Base-by-base conservation (phyloP, 768 basidiomycete species). In the Hericium alpestre region DNA sequence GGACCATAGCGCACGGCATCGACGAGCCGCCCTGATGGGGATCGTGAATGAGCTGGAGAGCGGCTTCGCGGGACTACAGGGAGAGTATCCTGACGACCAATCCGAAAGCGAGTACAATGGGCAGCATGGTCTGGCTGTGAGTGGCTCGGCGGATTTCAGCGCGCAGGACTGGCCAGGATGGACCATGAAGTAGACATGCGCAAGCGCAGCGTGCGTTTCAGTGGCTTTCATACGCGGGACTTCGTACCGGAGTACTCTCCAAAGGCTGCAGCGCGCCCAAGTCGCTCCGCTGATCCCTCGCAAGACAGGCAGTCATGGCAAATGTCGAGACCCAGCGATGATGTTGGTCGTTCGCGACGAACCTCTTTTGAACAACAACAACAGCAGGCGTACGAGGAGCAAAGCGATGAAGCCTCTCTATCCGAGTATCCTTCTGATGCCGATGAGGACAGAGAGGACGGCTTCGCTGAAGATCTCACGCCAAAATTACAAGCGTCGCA, bases 11-110 rank as follows among this genome's bases (percentile, higher is more conserved):
- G 58, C 67, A 38, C 58, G 60, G 15, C 61, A 66, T 46, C 70
- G 71, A n/a, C 69, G 67, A 25, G 69, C 67, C 49, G 73, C 72
- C 4, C 65, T 77, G 8, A 54, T 73, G 15, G 70, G 71, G 0
- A 66, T 76, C 1, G 71, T 77, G 2, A 65, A 69, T 46, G 70
- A 67, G n/a, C 62, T 71, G 25, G 64, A 66, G 37, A 65, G 59
- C 46, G 58, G 58, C 10, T 25, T 51, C 12, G 12, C 16, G 1
- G 22, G 40, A 2, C 40, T 38, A 55, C 8, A 52, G 40, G n/a
- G 53, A 22, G 11, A n/a, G 27, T 27, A 41, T 41, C 40, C n/a
- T 11, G 32, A 37, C 20, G 57, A 59, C 1, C 56, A 51, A 16
- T 38, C n/a, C 56, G 73, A 69, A 54, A 71, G 67, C 55, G 72